Conservation (phyloP, 73 alveolate species). For the Paramecium pentaurelia region DNA sequence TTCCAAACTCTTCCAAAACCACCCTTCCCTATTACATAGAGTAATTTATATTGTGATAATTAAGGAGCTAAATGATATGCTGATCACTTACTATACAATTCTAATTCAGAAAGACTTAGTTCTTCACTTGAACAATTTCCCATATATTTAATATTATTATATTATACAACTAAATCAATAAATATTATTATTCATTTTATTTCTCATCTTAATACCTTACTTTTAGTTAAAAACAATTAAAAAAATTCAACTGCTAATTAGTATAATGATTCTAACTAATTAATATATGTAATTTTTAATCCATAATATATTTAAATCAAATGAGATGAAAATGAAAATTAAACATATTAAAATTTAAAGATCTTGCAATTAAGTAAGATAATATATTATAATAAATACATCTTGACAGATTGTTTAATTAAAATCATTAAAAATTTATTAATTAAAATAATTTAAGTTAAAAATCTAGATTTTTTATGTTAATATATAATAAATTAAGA, state of each 20-base stretch:
- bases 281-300: no score
- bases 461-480: no score
- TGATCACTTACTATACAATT: background rate
- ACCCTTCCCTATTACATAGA: constrained; percentile 64
- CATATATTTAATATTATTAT: background rate
- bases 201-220: background rate
- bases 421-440: no score
- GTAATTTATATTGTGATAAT: constrained; percentile 1
- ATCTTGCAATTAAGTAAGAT: background rate
- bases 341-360: background rate
- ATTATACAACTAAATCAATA: background rate
- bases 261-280: background rate
- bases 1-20: constrained; percentile 67
- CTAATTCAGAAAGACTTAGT: background rate
- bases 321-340: background rate
- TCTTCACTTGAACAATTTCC: constrained; percentile 32
- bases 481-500: no score
- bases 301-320: background rate
- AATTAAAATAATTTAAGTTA: no score
- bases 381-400: background rate
- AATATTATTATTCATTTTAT: background rate
- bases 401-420: background rate
- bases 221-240: background rate
- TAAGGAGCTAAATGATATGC: background rate
- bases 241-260: background rate